phyloP scores from a whole-genome alignment of 106 monocot genomes.

The Dioscorea alata region DNA sequence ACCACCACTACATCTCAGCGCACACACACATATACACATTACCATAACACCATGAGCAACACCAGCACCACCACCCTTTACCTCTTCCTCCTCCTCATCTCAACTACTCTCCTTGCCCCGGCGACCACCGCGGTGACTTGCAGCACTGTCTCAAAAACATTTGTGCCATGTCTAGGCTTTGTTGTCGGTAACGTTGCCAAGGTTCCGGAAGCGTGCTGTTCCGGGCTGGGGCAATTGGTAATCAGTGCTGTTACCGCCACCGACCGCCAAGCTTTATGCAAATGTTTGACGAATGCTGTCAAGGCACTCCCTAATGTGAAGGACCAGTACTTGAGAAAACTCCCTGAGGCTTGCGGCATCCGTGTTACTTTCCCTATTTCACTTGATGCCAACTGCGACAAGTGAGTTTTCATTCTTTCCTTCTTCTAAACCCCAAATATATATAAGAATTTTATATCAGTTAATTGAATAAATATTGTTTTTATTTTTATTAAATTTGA shows the following conservation, averaged over 20 bases:
- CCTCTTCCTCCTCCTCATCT: slow-evolving; percentile 10
- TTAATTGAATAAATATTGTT: no score
- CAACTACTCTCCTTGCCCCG: background rate
- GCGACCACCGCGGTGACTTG: slow-evolving; percentile 23
- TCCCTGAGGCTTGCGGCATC: slow-evolving; percentile 20
- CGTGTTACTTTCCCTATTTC: slow-evolving; percentile 28
- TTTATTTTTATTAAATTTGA: no score
- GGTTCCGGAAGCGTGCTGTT: slow-evolving; percentile 14
- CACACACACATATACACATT: background rate
- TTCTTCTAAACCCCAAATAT: no score
- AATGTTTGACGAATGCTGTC: slow-evolving; percentile 22
- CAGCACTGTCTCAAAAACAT: slow-evolving; percentile 10
- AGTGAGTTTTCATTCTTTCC: background rate
- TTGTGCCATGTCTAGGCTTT: slow-evolving; percentile 15
- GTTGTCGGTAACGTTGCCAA: slow-evolving; percentile 17
- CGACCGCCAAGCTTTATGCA: slow-evolving; percentile 28
- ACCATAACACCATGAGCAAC: slow-evolving; percentile 10
- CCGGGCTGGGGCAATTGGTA: slow-evolving; percentile 22
- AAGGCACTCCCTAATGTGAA: slow-evolving; percentile 26
- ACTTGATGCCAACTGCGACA: slow-evolving; percentile 30
- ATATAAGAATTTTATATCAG: no score
- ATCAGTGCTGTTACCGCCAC: slow-evolving; percentile 1
- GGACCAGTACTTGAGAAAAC: slow-evolving; percentile 14
- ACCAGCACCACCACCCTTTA: slow-evolving; percentile 9
- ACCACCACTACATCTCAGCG: background rate